Base-by-base conservation (phyloP, 2,329 filamentous ascomycete genomes). In the Aspergillus latus region DNA sequence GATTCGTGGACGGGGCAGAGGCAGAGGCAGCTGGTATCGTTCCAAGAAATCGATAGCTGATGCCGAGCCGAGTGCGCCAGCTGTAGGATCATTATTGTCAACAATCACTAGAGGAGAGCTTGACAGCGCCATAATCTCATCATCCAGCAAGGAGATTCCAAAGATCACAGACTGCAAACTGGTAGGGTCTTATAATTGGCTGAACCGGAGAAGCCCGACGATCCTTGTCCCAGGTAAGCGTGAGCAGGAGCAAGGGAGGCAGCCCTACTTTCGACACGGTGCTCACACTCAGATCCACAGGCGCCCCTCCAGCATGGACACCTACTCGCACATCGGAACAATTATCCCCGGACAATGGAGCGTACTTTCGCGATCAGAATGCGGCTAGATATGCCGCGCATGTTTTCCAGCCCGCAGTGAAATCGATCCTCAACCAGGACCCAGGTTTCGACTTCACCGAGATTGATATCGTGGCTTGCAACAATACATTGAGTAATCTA, bases 401-500 rank as follows among this genome's bases (percentile, higher is more conserved):
- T 57, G 78, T 79, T 0, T 68, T 78, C 8, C 76, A 80, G 53
- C 78, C 80, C 15, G 73, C 74, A 5, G 68, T 81, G 1, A 66
- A 72, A 51, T 72, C 79, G 2, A 58, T 81, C 1, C 52, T 83
- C 1, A 65, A 64, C 1, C 63, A 70, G 6, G 63, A 79, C 2
- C 70, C 75, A 0, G 60, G 68, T 1, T 74, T 78, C 49, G 36
- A 66, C 1, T 61, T 71, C 2, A 52, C 61, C 0, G 58, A 64
- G 0, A 61, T 86, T 34, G 82, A 88, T 62, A 62, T 90, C 1
- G 76, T 85, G 32, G 83, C 76, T 0, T 89, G 86, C 57, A 78
- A 78, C 0, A 87, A 80, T 61, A 87, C 84, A 0, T 57, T 89
- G 0, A 82, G 84, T 0, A 86, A 83, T 63, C 77, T 89, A 0